Percentiles rank a stretch among this genome's conserved stretches.
Evolutionary conservation across 176 grass and related monocot genomes (phyloP).

Genomic region (sorghum (Sorghum bicolor)): Sorghum_bicolor_NCBIv3 NC_012872.2:64677001-64677500

Average conservation of each 20-base stretch:
- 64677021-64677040: constrained; percentile 34
- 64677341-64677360: constrained; percentile 29
- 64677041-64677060: constrained; percentile 34
- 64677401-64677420: constrained; percentile 22
- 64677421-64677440: background rate
- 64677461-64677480: background rate
- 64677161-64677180: background rate
- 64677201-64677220: constrained; percentile 42
- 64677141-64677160: constrained; percentile 29
- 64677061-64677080: constrained; percentile 53
- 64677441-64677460: background rate
- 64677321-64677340: constrained; percentile 52
- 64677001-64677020: constrained; percentile 44
- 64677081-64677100: constrained; percentile 33
- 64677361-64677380: constrained; percentile 38
- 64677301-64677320: constrained; percentile 2
- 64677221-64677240: constrained; percentile 19
- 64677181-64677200: constrained; percentile 11
- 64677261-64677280: constrained; percentile 49
- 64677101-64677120: constrained; percentile 41
- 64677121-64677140: constrained; percentile 40
- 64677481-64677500: background rate
- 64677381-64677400: background rate
- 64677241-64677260: background rate
- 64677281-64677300: constrained; percentile 50